These are phyloP conservation scores for Globomyces sp. DNA, from an alignment of 371 early-diverging fungal species.

Conservation along the genomic window DNA sequence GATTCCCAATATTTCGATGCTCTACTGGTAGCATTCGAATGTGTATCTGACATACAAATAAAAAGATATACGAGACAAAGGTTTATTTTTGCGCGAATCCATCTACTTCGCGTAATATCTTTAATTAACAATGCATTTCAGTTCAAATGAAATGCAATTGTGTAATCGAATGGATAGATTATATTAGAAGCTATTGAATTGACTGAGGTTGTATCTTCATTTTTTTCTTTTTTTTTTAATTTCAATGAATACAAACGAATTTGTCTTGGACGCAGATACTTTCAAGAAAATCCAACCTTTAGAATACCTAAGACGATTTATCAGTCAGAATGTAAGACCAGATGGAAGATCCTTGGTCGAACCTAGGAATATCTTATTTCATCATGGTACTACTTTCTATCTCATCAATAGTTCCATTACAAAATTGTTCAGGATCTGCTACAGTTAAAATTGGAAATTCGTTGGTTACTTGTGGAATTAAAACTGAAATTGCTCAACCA, in stretches of 20 bases:
- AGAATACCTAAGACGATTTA: constrained; percentile 83
- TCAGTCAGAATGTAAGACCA: constrained; percentile 74
- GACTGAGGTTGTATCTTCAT: neutral
- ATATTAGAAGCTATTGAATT: no score
- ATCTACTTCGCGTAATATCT: no score
- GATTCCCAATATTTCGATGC: constrained; percentile 14
- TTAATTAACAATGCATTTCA: no score
- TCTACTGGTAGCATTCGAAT: neutral
- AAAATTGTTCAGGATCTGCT: constrained; percentile 82
- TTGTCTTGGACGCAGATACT: constrained; percentile 34
- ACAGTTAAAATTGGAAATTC: constrained; percentile 88
- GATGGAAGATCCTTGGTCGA: constrained; percentile 65
- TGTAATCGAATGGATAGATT: no score
- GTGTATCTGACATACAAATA: no score
- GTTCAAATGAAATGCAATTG: no score
- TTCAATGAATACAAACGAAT: constrained; percentile 12
- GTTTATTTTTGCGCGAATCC: no score
- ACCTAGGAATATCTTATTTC: constrained; percentile 28
- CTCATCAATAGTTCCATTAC: constrained; percentile 60
- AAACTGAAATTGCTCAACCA: constrained; percentile 92
- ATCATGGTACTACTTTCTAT: constrained; percentile 20
- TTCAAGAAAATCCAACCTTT: constrained; percentile 72
- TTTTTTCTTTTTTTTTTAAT: constrained; percentile 7
- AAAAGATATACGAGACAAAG: no score
- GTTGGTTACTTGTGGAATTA: constrained; percentile 88